Evolutionary conservation across 192 early-diverging fungal genomes (phyloP).

Genomic region (Pilaira anomala): DNA sequence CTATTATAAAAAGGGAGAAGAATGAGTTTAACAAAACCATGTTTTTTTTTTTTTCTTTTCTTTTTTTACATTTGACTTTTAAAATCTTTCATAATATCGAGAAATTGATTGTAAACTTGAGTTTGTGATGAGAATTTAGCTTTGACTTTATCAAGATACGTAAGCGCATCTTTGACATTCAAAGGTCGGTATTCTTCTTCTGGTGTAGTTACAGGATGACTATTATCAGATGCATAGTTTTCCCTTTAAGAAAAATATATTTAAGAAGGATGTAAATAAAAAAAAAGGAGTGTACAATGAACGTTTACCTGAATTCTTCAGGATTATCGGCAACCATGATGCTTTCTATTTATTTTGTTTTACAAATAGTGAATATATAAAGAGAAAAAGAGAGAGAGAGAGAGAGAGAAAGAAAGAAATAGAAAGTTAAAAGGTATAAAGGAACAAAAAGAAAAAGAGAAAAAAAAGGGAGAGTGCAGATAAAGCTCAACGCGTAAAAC

Average conservation of each 20-base stretch:
- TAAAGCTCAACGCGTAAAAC: too few species aligned
- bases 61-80: slow-evolving; percentile 77
- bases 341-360: neutral
- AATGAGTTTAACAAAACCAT: slow-evolving; percentile 34
- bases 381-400: too few species aligned
- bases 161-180: slow-evolving; percentile 88
- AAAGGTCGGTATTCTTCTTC: slow-evolving; percentile 46
- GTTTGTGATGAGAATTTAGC: slow-evolving; percentile 81
- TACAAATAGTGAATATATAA: too few species aligned
- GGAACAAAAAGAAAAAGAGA: too few species aligned
- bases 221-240: neutral
- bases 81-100: slow-evolving; percentile 99
- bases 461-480: too few species aligned
- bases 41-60: neutral
- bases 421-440: too few species aligned
- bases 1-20: slow-evolving; percentile 4
- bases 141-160: slow-evolving; percentile 94
- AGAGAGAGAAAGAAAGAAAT: too few species aligned
- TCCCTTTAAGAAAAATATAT: neutral
- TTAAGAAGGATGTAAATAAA: too few species aligned
- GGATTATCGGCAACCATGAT: neutral
- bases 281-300: too few species aligned
- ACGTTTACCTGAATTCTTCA: neutral
- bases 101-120: slow-evolving; percentile 91
- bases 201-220: neutral